These are phyloP conservation scores for Zygotorulaspora florentina DNA, from an alignment of 805 yeast genomes.

Conservation along the genomic window DNA sequence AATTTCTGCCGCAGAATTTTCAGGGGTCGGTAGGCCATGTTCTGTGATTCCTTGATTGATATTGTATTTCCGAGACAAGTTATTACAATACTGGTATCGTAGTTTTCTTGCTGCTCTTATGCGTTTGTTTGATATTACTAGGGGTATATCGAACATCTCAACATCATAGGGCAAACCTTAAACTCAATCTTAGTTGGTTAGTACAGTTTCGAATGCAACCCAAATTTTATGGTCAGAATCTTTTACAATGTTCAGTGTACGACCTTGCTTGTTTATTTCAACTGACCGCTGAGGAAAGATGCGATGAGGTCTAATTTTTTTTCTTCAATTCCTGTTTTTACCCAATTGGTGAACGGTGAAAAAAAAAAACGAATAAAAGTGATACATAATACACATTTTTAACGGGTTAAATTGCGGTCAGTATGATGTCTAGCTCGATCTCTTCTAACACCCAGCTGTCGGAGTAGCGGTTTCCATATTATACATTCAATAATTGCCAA, in stretches of 20 bases:
- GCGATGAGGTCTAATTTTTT: slow-evolving; percentile 4
- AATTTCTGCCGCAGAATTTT: slow-evolving; percentile 24
- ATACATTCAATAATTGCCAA: too few species aligned
- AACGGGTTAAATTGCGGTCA: too few species aligned
- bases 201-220: too few species aligned
- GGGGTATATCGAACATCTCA: slow-evolving; percentile 31
- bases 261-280: too few species aligned
- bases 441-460: too few species aligned
- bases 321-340: not conserved
- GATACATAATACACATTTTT: not conserved
- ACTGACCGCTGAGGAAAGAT: not conserved
- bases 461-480: too few species aligned
- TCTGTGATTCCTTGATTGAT: slow-evolving; percentile 1
- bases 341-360: not conserved
- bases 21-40: slow-evolving; percentile 25
- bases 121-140: slow-evolving; percentile 14
- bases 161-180: not conserved
- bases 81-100: slow-evolving; percentile 28
- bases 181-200: too few species aligned
- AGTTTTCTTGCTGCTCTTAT: slow-evolving; percentile 23
- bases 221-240: too few species aligned
- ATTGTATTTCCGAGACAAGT: slow-evolving; percentile 18
- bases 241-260: too few species aligned
- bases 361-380: not conserved
- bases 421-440: too few species aligned